Evolutionary conservation across 2,329 filamentous ascomycete genomes (phyloP).

Genomic region (Colletotrichum gigasporum): DNA sequence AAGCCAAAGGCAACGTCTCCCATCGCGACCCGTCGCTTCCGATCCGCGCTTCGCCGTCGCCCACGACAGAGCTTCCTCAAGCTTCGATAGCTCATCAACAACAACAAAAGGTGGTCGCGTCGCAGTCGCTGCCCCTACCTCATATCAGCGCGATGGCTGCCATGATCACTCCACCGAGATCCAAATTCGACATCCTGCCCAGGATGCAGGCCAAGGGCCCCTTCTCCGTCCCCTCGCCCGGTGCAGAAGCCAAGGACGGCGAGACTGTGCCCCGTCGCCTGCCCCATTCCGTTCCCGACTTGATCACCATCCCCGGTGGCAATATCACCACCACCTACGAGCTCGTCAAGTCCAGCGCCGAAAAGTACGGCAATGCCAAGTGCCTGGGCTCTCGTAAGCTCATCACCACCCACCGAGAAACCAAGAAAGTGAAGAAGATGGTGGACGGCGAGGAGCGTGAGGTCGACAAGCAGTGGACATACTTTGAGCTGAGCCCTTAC

Average conservation of each 20-base stretch:
- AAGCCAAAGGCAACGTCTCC: neutral
- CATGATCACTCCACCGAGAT: conserved; percentile 17
- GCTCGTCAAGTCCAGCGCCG: conserved; percentile 74
- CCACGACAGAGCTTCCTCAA: neutral
- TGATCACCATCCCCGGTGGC: conserved; percentile 68
- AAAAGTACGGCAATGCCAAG: conserved; percentile 71
- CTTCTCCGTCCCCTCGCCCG: conserved; percentile 75
- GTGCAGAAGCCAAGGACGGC: conserved; percentile 70
- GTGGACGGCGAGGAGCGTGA: conserved; percentile 82
- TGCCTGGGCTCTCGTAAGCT: conserved; percentile 77
- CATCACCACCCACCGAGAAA: conserved; percentile 81
- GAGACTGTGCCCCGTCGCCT: conserved; percentile 81
- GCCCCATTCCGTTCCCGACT: conserved; percentile 67
- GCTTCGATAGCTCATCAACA: neutral
- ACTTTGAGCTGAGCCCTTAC: conserved; percentile 84
- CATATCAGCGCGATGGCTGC: conserved; percentile 15
- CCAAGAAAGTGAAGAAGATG: conserved; percentile 90
- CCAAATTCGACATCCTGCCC: conserved; percentile 42
- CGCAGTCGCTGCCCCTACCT: neutral
- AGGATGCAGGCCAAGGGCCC: conserved; percentile 68
- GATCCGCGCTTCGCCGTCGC: neutral
- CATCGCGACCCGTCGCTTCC: conserved; percentile 4
- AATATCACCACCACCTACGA: conserved; percentile 80
- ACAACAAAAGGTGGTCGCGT: neutral
- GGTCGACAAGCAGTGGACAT: conserved; percentile 89